Conservation (phyloP, 108 stramenopile genomes). For the Aureococcus anophagefferens region DNA sequence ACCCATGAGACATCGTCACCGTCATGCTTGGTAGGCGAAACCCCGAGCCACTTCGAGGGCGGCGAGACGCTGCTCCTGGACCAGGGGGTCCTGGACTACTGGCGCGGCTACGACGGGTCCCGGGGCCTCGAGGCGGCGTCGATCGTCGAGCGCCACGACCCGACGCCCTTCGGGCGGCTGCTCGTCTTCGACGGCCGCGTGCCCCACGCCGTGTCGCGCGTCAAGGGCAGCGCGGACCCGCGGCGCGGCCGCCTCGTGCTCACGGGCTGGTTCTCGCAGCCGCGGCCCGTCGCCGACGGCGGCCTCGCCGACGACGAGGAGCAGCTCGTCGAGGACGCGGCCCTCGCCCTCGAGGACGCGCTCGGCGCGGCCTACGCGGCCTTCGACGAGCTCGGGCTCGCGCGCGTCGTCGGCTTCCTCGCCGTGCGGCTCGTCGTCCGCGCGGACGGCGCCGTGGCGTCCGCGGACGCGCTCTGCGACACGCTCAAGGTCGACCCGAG, state of each 20-base stretch:
- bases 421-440: constrained; percentile 22
- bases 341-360: background rate
- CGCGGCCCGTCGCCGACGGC: background rate
- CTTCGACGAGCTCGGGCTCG: constrained; percentile 10
- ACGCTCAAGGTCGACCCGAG: constrained; percentile 27
- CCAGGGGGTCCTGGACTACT: constrained; percentile 27
- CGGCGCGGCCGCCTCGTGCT: constrained; percentile 26
- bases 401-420: constrained; percentile 34
- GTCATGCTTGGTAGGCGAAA: no score
- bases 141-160: constrained; percentile 12
- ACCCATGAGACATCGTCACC: no score
- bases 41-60: constrained; percentile 17
- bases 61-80: constrained; percentile 38
- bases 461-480: constrained; percentile 24
- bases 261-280: constrained; percentile 32
- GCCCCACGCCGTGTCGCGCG: constrained; percentile 35
- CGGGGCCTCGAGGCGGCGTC: constrained; percentile 10
- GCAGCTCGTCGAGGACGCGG: background rate
- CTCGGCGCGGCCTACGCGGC: background rate
- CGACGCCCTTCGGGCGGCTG: constrained; percentile 28
- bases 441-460: constrained; percentile 18
- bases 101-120: constrained; percentile 25
- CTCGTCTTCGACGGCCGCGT: constrained; percentile 38
- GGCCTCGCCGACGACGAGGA: background rate
- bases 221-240: constrained; percentile 17